phyloP scores from a whole-genome alignment of 1,284 basidiomycete species.

The Fomitopsis palustris region DNA sequence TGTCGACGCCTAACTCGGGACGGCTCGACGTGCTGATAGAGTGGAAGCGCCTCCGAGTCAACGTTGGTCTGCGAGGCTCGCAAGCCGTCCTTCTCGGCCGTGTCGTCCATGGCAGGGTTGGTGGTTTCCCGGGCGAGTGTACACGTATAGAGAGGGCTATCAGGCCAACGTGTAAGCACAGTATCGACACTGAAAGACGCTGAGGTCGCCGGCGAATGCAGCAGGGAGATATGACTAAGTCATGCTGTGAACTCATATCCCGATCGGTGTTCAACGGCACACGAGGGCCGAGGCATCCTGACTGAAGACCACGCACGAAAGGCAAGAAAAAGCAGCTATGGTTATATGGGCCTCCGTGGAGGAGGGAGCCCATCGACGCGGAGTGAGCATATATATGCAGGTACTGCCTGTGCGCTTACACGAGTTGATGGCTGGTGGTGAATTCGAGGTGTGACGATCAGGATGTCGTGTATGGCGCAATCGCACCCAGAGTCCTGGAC shows the following conservation, averaged over 20 bases:
- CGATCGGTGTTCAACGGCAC: neutral
- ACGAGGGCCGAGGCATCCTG: neutral
- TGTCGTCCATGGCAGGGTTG: neutral
- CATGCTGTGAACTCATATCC: neutral
- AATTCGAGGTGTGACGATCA: neutral
- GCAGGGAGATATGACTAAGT: neutral
- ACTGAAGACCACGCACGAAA: neutral
- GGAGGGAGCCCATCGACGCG: too few species aligned
- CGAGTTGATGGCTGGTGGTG: too few species aligned
- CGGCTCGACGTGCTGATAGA: neutral
- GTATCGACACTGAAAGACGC: neutral
- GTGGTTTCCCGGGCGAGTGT: neutral
- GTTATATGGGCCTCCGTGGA: too few species aligned
- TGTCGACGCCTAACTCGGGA: neutral
- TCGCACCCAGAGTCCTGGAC: too few species aligned
- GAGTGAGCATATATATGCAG: too few species aligned
- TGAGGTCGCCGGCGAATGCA: neutral
- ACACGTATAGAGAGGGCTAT: neutral
- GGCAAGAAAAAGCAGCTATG: neutral
- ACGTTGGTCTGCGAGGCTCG: neutral
- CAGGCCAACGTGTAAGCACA: neutral
- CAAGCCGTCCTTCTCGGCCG: neutral
- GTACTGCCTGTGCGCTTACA: neutral
- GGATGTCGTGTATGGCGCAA: neutral
- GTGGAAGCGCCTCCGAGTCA: neutral